Evolutionary conservation across 2,329 filamentous ascomycete genomes (phyloP), one percentile per base, ranked within the genome.

Genomic region (Neurospora crassa): DNA sequence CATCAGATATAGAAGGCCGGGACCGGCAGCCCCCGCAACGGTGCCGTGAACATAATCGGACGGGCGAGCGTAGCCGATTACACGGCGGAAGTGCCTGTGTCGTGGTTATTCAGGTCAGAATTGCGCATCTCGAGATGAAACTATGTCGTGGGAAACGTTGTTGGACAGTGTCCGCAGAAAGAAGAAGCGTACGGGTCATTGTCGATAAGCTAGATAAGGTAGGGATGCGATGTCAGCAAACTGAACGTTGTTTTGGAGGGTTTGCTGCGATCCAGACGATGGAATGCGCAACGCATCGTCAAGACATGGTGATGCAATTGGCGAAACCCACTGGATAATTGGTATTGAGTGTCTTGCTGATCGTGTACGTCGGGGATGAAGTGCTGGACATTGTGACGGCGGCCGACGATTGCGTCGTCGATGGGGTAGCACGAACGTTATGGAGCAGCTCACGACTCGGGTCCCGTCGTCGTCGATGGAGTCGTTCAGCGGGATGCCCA

Each of bases 31-130:
- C 16, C 91, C 91, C 68, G 91, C 88, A 16, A 84, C 87, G 71
- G 86, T 85, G 74, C 91, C 95, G 76, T 89, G 84, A 53, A 86
- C 85, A 83, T 96, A 98, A 83, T 99, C 96, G 68, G 91, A 92
- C 68, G 89, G 84, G 74, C 96, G 89, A 74, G 94, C 92, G 87
- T 99, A 99, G 79, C 89, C 83, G 74, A 97, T 81, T 20, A 98
- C 96, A 80, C 96, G 91, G 82, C 90, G 93, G 82, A 98, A 91
- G 83, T 99, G 96, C 78, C 93, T 97, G 73, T 40, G 40, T 67
- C 47, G 45, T 70, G 53, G 40, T 63, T 67, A 41, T 41, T 43
- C n/a, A 67, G 18, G 77, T 84, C 72, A 78, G 77, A 71, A 67
- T 71, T 24, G 68, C 16, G 42, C 41, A 40, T 16, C 29, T 37